Evolutionary conservation across 2,329 filamentous ascomycete genomes (phyloP).

Genomic region (Didymella pomorum): DNA sequence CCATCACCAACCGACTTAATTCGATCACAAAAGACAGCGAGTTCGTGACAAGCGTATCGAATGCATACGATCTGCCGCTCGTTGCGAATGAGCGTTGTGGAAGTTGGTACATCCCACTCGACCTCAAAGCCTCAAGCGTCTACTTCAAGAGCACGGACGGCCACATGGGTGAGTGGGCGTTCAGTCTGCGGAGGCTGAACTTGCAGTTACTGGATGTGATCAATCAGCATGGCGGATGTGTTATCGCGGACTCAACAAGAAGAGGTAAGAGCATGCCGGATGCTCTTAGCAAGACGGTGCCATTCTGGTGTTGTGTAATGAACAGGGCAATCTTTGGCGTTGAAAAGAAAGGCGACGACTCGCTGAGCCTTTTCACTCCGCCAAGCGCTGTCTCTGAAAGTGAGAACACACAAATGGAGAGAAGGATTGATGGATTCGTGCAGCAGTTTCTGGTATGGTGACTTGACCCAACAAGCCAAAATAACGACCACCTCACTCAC

Average conservation of each 20-base stretch:
- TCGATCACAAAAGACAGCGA: slow-evolving; percentile 79
- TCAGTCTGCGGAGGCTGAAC: slow-evolving; percentile 85
- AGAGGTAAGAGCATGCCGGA: slow-evolving; percentile 96
- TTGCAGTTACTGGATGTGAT: slow-evolving; percentile 78
- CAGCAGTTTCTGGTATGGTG: slow-evolving; percentile 54
- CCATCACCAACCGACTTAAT: slow-evolving; percentile 79
- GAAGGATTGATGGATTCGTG: slow-evolving; percentile 66
- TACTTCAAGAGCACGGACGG: slow-evolving; percentile 99
- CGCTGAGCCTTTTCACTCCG: slow-evolving; percentile 71
- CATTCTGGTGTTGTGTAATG: slow-evolving; percentile 90
- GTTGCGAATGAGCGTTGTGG: slow-evolving; percentile 95
- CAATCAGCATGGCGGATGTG: slow-evolving; percentile 72
- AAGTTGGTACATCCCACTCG: slow-evolving; percentile 85
- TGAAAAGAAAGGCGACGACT: slow-evolving; percentile 55
- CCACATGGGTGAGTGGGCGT: slow-evolving; percentile 88
- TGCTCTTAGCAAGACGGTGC: slow-evolving; percentile 90
- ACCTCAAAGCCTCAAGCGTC: slow-evolving; percentile 72
- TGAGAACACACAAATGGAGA: slow-evolving; percentile 80
- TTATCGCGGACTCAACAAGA: slow-evolving; percentile 92
- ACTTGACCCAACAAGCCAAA: slow-evolving; percentile 3
- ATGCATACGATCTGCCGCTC: slow-evolving; percentile 69
- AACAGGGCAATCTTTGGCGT: slow-evolving; percentile 80
- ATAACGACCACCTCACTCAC: background rate
- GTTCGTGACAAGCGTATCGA: slow-evolving; percentile 73
- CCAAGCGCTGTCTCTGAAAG: slow-evolving; percentile 75